These are phyloP conservation scores for Suillus discolor DNA, from an alignment of 768 basidiomycete species.

Conservation along the genomic window DNA sequence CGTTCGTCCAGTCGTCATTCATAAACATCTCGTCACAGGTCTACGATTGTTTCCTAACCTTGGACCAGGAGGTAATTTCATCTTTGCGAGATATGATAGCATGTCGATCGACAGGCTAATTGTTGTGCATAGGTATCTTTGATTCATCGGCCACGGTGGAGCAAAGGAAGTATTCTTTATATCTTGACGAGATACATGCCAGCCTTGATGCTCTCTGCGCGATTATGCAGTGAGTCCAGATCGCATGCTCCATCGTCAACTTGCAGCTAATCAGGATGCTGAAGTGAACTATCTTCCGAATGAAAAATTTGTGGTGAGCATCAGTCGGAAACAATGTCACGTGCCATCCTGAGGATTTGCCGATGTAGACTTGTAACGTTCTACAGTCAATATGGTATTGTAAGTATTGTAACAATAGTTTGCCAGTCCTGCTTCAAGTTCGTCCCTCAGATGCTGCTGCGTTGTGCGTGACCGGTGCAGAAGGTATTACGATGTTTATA, in stretches of 20 bases:
- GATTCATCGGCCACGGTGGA: neutral
- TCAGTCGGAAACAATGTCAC: neutral
- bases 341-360: neutral
- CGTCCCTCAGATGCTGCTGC: neutral
- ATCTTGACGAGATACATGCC: neutral
- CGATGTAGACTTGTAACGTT: neutral
- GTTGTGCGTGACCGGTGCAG: neutral
- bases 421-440: neutral
- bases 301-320: neutral
- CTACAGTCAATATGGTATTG: neutral
- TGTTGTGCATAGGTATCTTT: neutral
- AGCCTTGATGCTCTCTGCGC: neutral
- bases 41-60: conserved; percentile 2
- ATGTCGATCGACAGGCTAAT: neutral
- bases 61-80: conserved; percentile 3
- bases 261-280: neutral
- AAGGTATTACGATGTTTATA: neutral
- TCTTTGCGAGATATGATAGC: neutral
- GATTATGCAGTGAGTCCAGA: neutral
- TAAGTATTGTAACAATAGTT: neutral
- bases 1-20: neutral
- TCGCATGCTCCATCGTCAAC: neutral
- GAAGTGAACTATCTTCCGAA: neutral
- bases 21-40: neutral
- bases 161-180: neutral